Conservation (phyloP, 2,329 filamentous ascomycete genomes). For the Myriangium duriaei region DNA sequence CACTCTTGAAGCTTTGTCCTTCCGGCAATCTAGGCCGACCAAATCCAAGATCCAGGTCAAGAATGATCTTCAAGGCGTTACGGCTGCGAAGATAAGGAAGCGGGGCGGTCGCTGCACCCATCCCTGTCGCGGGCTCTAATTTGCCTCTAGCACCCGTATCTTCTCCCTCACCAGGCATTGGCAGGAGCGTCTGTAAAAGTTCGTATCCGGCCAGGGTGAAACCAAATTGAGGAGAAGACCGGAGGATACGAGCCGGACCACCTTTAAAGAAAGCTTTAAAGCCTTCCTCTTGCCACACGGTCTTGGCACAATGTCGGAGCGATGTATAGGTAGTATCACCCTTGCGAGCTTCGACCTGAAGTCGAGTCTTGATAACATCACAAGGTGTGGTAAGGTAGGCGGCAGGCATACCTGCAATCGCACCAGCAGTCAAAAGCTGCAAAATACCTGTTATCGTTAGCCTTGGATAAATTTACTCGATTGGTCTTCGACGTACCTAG, state of each 20-base stretch:
- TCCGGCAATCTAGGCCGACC: slow-evolving; percentile 48
- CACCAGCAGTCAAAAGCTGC: slow-evolving; percentile 86
- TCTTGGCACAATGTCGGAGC: slow-evolving; percentile 71
- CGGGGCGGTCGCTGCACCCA: slow-evolving; percentile 51
- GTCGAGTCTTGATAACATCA: slow-evolving; percentile 97
- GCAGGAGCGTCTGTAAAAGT: slow-evolving; percentile 68
- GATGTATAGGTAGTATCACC: slow-evolving; percentile 81
- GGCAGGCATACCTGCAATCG: slow-evolving; percentile 53
- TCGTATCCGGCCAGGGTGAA: slow-evolving; percentile 96
- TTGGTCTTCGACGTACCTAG: slow-evolving; percentile 42
- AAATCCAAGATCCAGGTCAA: slow-evolving; percentile 90
- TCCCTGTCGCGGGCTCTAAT: slow-evolving; percentile 49
- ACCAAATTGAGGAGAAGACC: slow-evolving; percentile 93
- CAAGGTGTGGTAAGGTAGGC: slow-evolving; percentile 89
- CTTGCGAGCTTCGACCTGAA: slow-evolving; percentile 95
- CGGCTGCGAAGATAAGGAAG: slow-evolving; percentile 60
- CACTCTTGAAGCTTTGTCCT: slow-evolving; percentile 1
- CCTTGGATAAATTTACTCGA: too few relatives aligned
- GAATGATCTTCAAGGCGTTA: slow-evolving; percentile 89
- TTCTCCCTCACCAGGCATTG: slow-evolving; percentile 57
- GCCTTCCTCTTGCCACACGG: slow-evolving; percentile 80
- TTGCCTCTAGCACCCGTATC: slow-evolving; percentile 40
- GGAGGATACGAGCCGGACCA: slow-evolving; percentile 84
- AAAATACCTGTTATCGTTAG: slow-evolving; percentile 50
- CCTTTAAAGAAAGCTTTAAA: slow-evolving; percentile 98